Percentiles rank a stretch among this genome's conserved stretches.
phyloP scores from a whole-genome alignment of 73 alveolate genomes.

The Tetrahymena elliotti region DNA sequence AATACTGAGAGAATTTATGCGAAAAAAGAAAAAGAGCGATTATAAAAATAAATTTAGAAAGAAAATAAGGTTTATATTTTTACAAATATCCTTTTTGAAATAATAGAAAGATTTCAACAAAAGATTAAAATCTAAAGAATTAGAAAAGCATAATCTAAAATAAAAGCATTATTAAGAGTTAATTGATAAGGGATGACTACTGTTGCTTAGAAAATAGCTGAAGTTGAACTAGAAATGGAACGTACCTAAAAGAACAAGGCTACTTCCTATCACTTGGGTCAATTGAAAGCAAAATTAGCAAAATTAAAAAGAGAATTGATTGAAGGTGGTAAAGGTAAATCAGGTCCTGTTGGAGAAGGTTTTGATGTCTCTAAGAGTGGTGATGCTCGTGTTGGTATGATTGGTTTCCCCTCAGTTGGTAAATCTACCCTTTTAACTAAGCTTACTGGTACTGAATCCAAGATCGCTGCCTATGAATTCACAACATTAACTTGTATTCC shows the following conservation, averaged over 20 bases:
- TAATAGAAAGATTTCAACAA: not conserved
- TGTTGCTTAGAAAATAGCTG: conserved; percentile 77
- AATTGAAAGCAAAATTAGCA: conserved; percentile 96
- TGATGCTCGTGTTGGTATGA: conserved; percentile 98
- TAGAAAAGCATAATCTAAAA: not conserved
- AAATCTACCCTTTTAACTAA: conserved; percentile 81
- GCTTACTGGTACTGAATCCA: conserved; percentile 80
- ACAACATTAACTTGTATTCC: conserved; percentile 99
- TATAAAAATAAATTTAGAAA: not conserved
- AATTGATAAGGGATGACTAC: conserved; percentile 53
- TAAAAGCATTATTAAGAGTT: not conserved
- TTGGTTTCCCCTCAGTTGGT: conserved; percentile 99
- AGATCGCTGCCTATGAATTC: conserved; percentile 97
- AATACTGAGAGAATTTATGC: not conserved
- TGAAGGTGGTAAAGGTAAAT: conserved; percentile 77
- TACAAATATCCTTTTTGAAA: not conserved
- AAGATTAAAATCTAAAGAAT: not conserved
- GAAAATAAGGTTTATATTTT: not conserved
- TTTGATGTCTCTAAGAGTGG: conserved; percentile 98
- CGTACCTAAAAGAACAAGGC: conserved; percentile 98
- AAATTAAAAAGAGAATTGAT: conserved; percentile 87
- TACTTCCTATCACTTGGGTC: conserved; percentile 94
- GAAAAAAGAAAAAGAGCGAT: not conserved
- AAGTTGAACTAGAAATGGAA: conserved; percentile 95
- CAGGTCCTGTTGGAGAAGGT: conserved; percentile 96